Evolutionary conservation across 2,329 filamentous ascomycete species (phyloP).

Genomic region (Sporothrix curviconia): DNA sequence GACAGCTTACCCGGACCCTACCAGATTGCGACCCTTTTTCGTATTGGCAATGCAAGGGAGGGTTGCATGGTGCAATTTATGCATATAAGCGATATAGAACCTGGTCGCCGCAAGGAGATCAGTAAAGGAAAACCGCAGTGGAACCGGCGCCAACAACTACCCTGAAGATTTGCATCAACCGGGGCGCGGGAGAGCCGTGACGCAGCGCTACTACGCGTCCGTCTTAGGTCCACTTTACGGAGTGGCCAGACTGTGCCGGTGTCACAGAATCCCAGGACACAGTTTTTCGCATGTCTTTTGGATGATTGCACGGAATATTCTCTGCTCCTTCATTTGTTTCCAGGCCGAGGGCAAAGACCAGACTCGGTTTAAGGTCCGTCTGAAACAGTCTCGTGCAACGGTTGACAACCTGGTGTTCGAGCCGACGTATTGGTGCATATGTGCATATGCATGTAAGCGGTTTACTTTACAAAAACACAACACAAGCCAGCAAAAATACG

Average conservation of each 20-base stretch:
- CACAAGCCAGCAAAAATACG: neutral
- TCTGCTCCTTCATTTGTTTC: neutral
- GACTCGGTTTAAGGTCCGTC: neutral
- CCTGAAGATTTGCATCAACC: neutral
- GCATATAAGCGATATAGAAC: neutral
- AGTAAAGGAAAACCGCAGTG: neutral
- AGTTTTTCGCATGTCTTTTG: no score
- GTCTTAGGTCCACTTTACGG: no score
- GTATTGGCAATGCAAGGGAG: conserved; percentile 4
- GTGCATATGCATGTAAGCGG: neutral
- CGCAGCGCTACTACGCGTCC: conserved; percentile 6
- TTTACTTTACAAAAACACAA: neutral
- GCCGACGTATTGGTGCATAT: neutral
- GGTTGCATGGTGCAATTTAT: conserved; percentile 4
- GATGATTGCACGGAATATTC: neutral
- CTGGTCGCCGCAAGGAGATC: neutral
- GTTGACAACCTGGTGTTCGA: neutral
- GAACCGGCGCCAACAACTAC: no score
- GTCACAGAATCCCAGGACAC: no score
- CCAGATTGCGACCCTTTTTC: conserved; percentile 1
- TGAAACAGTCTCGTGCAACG: neutral
- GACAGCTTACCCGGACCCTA: neutral
- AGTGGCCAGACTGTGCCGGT: no score
- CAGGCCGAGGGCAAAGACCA: neutral
- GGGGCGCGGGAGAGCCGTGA: conserved; percentile 1